Conservation (phyloP, 257 asterid genomes). For the Solanum verrucosum region DNA sequence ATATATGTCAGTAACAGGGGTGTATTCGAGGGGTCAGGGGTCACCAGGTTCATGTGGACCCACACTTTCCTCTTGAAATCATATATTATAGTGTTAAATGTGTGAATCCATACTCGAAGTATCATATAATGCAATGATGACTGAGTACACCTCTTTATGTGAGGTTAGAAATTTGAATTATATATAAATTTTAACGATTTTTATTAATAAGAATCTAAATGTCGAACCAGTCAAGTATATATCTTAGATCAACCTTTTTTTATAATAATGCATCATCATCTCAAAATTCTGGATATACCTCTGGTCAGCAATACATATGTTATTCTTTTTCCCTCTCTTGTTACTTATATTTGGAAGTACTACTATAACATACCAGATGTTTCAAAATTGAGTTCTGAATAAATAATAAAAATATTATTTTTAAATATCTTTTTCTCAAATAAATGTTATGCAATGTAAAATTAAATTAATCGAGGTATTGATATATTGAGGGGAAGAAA, state of each 20-base stretch:
- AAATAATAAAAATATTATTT: too few species aligned
- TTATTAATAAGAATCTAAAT: fast-evolving
- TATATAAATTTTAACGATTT: too few species aligned
- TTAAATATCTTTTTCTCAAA: background rate
- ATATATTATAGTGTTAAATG: too few species aligned
- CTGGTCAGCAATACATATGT: fast-evolving
- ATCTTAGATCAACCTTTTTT: too few species aligned
- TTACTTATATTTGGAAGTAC: background rate
- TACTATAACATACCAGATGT: background rate
- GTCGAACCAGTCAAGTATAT: too few species aligned
- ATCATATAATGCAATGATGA: too few species aligned
- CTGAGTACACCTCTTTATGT: fast-evolving
- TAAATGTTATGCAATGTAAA: background rate
- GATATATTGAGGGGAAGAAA: background rate
- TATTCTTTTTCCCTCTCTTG: background rate
- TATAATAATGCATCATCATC: fast-evolving
- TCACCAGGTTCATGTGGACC: too few species aligned
- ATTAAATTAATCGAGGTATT: fast-evolving
- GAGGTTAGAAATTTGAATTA: too few species aligned
- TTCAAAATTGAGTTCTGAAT: background rate
- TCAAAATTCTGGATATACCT: fast-evolving
- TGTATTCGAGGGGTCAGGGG: fast-evolving
- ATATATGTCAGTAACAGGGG: background rate
- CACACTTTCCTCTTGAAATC: fast-evolving
- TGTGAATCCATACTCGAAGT: too few species aligned